Evolutionary conservation across 768 basidiomycete species (phyloP), one percentile per base, ranked within the genome.

Genomic region (Cubamyces lactineus): DNA sequence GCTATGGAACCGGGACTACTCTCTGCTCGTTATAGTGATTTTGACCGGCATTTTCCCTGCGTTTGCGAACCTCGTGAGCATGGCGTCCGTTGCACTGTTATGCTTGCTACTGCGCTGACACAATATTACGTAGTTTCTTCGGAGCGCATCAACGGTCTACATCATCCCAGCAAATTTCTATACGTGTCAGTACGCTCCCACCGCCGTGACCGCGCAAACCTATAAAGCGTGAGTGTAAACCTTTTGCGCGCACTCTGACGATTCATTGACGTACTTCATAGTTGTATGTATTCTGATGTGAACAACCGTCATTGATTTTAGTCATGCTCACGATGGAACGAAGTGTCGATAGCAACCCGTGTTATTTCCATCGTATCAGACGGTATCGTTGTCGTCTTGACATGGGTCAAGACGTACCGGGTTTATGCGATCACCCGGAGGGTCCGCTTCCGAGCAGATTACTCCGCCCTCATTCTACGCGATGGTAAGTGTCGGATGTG

Each of bases 271-370:
- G 1, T 38, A 41, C 5, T 17, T 3, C 7, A 26, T 40, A 54
- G 52, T 2, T 42, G 59, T 53, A 54, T 34, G 54, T 46, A 30
- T 2, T 51, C 12, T 19, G 12, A 47, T 46, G 1, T 24, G 7
- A n/a, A n/a, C n/a, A n/a, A n/a, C n/a, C n/a, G n/a, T n/a, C n/a
- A n/a, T n/a, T 46, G 12, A 23, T 23, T 5, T 5, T 5, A 13
- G n/a, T 47, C 19, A 13, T 47, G 46, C n/a, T 40, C 5, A 34
- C 34, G 9, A 26, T 34, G 23, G 16, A 5, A 5, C 2, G 17
- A 39, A 67, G 63, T 64, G 45, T 45, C 62, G 28, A 53, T 67
- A 13, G 64, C 61, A 24, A 60, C 61, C 3, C 57, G 67, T 24
- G 54, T 45, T 3, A 40, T 65, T 38, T 52, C 67, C 16, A 57